Base-by-base conservation (phyloP, 108 stramenopile genomes). In the Epithemia pelagica region DNA sequence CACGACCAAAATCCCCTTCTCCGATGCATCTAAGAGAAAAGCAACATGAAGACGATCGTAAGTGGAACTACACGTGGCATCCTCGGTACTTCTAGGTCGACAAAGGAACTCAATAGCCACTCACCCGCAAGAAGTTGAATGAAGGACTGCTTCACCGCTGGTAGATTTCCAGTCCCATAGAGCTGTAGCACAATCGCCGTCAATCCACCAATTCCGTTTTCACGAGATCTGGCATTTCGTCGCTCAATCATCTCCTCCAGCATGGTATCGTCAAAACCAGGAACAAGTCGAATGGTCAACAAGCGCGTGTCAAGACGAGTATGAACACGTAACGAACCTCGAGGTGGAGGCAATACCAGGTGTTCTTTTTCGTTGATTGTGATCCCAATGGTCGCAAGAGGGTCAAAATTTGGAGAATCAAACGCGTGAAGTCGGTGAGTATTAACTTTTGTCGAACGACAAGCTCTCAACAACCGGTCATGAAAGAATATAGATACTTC, bases 401-500 rank as follows among this genome's bases (percentile, higher is more conserved):
- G 92, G 5, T 91, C 82, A 27, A 94, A 78, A 64, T 99, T 99
- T 3, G 98, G 98, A 32, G 83, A 82, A 65, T 96, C 95, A 81
- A 96, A 99, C 19, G 98, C 98, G 27, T 83, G 55, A 1, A 99
- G 71, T n/a, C 72, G 70, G n/a, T 74, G 66, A 10, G 94, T 89
- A 74, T 94, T 86, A 29, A 93, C 81, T 74, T 99, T 96, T 70
- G 78, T 84, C 3, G 94, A 62, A 30, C 98, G 80, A 73, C 90
- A 92, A 2, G 88, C 98, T 7, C 98, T 73, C 37, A 99, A 62
- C 46, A 99, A 70, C 20, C 87, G 68, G 68, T 92, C 92, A 63
- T 92, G 85, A 66, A 99, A 97, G 78, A 98, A 97, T 25, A 99
- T 79, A 33, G 88, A 79, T 0, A 99, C 98, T 77, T 99, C 95